Percentiles rank a stretch among this genome's conserved stretches.
These are phyloP conservation scores for Eutypella sp. DNA, from an alignment of 2,329 filamentous ascomycete species.

Conservation along the genomic window DNA sequence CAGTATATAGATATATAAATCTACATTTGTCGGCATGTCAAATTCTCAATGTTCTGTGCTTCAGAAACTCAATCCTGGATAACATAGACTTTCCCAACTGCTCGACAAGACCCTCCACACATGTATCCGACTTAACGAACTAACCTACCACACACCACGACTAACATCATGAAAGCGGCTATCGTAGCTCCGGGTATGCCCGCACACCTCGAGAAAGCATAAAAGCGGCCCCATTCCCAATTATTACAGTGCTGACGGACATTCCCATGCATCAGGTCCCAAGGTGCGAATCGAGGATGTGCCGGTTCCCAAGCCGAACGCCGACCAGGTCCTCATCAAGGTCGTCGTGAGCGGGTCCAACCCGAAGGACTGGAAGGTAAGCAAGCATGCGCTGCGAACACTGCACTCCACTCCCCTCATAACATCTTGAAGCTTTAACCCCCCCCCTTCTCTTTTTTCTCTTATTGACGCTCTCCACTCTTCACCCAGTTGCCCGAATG, in stretches of 20 bases:
- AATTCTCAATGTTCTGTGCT: too few relatives aligned
- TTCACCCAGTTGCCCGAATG: constrained; percentile 26
- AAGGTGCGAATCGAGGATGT: constrained; percentile 35
- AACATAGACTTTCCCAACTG: too few relatives aligned
- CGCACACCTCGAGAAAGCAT: not conserved
- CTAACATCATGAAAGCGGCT: constrained; percentile 23
- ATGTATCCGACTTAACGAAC: too few relatives aligned
- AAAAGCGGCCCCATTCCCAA: not conserved
- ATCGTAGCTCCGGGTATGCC: constrained; percentile 15
- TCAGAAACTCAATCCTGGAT: too few relatives aligned
- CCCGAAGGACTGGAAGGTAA: constrained; percentile 37
- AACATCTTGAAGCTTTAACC: too few relatives aligned
- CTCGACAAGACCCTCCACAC: too few relatives aligned
- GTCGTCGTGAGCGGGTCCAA: constrained; percentile 40
- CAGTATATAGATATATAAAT: too few relatives aligned
- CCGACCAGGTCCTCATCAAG: constrained; percentile 37
- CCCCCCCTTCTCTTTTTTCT: too few relatives aligned
- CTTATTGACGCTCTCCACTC: too few relatives aligned
- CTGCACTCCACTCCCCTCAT: not conserved
- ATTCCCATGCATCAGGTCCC: too few relatives aligned
- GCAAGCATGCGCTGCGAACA: not conserved
- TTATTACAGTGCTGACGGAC: too few relatives aligned
- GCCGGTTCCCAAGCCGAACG: constrained; percentile 32
- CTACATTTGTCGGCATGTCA: too few relatives aligned
- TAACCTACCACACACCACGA: not conserved